Base-by-base conservation (phyloP, 495 filamentous ascomycete species). In the Daldinia childiae region DNA sequence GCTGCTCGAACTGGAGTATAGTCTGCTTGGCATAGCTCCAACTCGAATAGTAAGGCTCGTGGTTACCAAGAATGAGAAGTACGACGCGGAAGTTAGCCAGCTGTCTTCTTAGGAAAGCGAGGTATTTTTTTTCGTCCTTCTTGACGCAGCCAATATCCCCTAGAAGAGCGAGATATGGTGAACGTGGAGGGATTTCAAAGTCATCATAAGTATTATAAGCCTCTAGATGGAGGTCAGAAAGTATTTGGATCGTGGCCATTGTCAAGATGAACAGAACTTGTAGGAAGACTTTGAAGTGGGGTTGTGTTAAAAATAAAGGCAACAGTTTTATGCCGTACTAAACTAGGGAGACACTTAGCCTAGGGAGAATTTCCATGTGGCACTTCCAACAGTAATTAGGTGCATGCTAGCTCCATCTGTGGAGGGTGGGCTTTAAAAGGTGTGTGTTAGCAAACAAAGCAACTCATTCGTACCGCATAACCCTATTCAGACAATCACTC, bases 201-300 rank as follows among this genome's bases (percentile, higher is more conserved):
- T 24, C 19, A 61, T 84, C 80, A 71, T 89, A 89, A 21, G 78
- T 72, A 26, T 75, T 64, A 0, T 80, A 60, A 6, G 64, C 76
- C 63, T 90, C 86, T 0, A 90, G 75, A 66, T 89, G 87, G 3
- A 90, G 80, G 73, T 90, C 87, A 0, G 87, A 89, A 29, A 87
- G 57, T 27, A 89, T 83, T 64, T 90, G 88, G 57, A 90, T 52
- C 30, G 56, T 30, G 17, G 8, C 55, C 51, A 74, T 58, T 36
- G 54, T 30, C 4, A 1, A 57, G 14, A 30, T 14, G 14, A 12
- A 17, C 24, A 12, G 1, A 9, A 3, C 6, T 52, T 52, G 24
- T 9, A 2, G 27, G 48, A 52, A 14, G 21, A 8, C 8, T 45
- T 19, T 3, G 12, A 45, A 8, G 41, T 17, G 41, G 41, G 41